Evolutionary conservation across 1,139 yeast genomes (phyloP).

Genomic region (Arxiozyma heterogenica): DNA sequence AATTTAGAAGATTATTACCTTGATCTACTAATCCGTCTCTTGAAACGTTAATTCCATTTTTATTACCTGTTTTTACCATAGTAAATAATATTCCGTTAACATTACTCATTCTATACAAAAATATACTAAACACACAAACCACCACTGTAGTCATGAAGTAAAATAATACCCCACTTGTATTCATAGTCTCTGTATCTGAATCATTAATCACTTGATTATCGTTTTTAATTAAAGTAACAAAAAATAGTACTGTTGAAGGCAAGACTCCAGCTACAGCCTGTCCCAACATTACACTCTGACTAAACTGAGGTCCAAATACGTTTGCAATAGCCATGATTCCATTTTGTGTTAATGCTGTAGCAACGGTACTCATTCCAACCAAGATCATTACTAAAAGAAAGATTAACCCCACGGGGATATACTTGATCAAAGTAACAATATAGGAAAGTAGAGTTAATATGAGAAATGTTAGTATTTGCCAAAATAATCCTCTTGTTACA

Average conservation of each 20-base stretch:
- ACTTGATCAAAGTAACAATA: conserved; percentile 18
- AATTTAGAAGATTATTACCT: neutral
- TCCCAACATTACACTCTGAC: conserved; percentile 88
- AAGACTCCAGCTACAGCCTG: conserved; percentile 90
- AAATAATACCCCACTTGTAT: conserved; percentile 31
- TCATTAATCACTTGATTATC: neutral
- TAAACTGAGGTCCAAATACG: conserved; percentile 61
- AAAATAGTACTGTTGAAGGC: conserved; percentile 68
- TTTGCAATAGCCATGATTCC: conserved; percentile 86
- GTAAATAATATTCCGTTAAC: conserved; percentile 11
- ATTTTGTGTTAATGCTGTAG: conserved; percentile 72
- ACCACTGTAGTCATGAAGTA: conserved; percentile 66
- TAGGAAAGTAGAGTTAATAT: conserved; percentile 31
- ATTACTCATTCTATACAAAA: conserved; percentile 25
- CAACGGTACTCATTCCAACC: conserved; percentile 52
- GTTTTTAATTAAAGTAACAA: conserved; percentile 41
- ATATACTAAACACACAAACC: conserved; percentile 45
- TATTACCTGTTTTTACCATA: neutral
- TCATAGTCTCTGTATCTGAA: conserved; percentile 16
- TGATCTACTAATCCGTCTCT: too few relatives aligned
- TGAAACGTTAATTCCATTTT: too few relatives aligned
- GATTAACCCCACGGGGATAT: conserved; percentile 33
- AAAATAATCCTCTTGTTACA: conserved; percentile 47
- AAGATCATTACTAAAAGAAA: conserved; percentile 50
- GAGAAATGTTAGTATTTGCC: conserved; percentile 50